Percentiles rank a stretch among this genome's conserved stretches.
These are phyloP conservation scores for Candida insectorum DNA, from an alignment of 805 yeast species.

Conservation along the genomic window DNA sequence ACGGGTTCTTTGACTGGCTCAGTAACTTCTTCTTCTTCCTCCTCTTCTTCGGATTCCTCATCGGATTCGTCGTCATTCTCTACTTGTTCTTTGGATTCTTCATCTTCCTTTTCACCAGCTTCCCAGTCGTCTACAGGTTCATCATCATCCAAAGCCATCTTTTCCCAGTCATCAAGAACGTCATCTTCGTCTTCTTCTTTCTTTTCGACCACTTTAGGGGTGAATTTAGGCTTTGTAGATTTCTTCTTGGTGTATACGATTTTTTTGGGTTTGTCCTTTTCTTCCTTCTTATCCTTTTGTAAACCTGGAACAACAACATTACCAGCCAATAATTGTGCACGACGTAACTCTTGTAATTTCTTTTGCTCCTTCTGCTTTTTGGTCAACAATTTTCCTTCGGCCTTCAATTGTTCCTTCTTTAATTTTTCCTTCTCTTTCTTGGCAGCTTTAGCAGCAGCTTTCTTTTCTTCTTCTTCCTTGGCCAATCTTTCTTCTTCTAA, in stretches of 20 bases:
- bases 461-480: slow-evolving; percentile 62
- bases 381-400: slow-evolving; percentile 91
- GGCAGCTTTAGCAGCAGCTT: slow-evolving; percentile 53
- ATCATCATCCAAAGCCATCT: slow-evolving; percentile 56
- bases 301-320: slow-evolving; percentile 75
- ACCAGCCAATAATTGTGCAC: slow-evolving; percentile 76
- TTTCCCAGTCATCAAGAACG: slow-evolving; percentile 85
- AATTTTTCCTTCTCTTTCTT: slow-evolving; percentile 86
- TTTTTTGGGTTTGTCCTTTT: slow-evolving; percentile 54
- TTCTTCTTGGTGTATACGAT: slow-evolving; percentile 72
- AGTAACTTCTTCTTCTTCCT: slow-evolving; percentile 24
- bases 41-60: slow-evolving; percentile 26
- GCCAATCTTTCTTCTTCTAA: slow-evolving; percentile 49
- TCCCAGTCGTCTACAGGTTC: slow-evolving; percentile 52
- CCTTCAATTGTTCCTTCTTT: slow-evolving; percentile 87
- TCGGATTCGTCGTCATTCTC: slow-evolving; percentile 30
- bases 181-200: slow-evolving; percentile 45
- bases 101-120: slow-evolving; percentile 25
- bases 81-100: slow-evolving; percentile 27
- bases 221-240: slow-evolving; percentile 44
- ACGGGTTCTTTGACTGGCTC: slow-evolving; percentile 23
- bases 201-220: slow-evolving; percentile 21
- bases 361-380: slow-evolving; percentile 95
- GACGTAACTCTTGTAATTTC: slow-evolving; percentile 80
- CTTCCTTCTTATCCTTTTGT: slow-evolving; percentile 26